phyloP scores from a whole-genome alignment of 2,329 filamentous ascomycete species.

The Karstenula rhodostoma region DNA sequence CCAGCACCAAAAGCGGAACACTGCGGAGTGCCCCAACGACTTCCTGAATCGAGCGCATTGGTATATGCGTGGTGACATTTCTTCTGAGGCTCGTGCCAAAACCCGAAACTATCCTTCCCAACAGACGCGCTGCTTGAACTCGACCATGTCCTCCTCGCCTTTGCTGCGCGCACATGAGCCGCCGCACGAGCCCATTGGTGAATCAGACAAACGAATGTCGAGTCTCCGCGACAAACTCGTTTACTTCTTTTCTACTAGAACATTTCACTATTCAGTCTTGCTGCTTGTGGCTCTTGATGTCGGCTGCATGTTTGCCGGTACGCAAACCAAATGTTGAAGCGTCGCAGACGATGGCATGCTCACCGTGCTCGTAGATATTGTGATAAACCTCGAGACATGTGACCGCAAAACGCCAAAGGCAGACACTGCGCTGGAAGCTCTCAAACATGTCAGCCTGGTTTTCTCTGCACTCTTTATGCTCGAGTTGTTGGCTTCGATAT shows the following conservation, averaged over 20 bases:
- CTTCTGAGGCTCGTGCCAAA: neutral
- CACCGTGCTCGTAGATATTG: slow-evolving; percentile 49
- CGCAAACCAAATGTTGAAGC: slow-evolving; percentile 1
- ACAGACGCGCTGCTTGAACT: neutral
- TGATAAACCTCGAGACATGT: slow-evolving; percentile 60
- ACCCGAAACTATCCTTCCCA: neutral
- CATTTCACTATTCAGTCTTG: slow-evolving; percentile 60
- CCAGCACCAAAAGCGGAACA: neutral
- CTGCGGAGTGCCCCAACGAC: neutral
- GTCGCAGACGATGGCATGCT: neutral
- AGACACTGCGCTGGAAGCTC: slow-evolving; percentile 47
- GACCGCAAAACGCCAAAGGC: slow-evolving; percentile 50
- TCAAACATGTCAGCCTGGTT: slow-evolving; percentile 63
- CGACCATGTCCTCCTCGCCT: slow-evolving; percentile 9
- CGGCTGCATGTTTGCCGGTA: slow-evolving; percentile 58
- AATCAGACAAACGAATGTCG: slow-evolving; percentile 4
- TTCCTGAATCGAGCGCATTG: neutral
- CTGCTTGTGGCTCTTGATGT: slow-evolving; percentile 60
- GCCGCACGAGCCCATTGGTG: neutral
- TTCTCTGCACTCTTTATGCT: slow-evolving; percentile 72
- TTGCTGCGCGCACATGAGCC: slow-evolving; percentile 2
- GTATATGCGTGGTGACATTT: neutral
- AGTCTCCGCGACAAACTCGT: slow-evolving; percentile 32
- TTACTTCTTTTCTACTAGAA: slow-evolving; percentile 55
- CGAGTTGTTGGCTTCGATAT: slow-evolving; percentile 66